Evolutionary conservation across 73 alveolate species (phyloP), one percentile per base, ranked within the genome.

Genomic region (Durusdinium trenchii): DNA sequence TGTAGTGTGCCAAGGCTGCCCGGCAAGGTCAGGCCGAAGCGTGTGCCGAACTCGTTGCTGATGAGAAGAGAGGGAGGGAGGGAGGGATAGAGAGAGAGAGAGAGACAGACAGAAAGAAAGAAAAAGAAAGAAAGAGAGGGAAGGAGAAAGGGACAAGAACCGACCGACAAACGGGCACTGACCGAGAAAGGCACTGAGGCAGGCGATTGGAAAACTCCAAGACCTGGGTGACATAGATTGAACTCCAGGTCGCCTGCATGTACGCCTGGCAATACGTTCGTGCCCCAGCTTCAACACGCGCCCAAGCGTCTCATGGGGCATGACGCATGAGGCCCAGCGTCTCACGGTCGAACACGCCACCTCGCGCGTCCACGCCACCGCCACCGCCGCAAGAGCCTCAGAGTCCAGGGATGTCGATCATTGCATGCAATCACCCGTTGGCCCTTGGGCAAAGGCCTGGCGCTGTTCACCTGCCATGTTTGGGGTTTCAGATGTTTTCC

Each of bases 281-380:
- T 73, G 36, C 69, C 10, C 61, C 62, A 23, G 28, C 48, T 46
- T 23, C 36, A 23, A 23, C 26, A 35, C 83, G 48, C 48, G 61
- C 14, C 60, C 38, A 14, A 12, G 57, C 38, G 28, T 54, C 50
- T 38, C 2, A 28, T 3, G 54, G 14, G 76, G n/a, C 79, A 64
- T 64, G 42, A 6, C 42, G 23, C 79, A 9, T 3, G 6, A 91
- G 97, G 86, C 97, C 97, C 26, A 51, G 78, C 50, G 97, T 91
- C 18, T 91, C 97, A 46, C 97, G 97, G 45, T 91, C 97, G 38
- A 91, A 76, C 76, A 91, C 97, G 36, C 97, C 97, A 35, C 76
- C 97, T 0, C 67, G 97, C 12, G 38, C 60, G 43, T 45, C 62
- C 54, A 91, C 97, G 61, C 97, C 97, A 47, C 97, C 97, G 35